Base-by-base conservation (phyloP, 2,329 filamentous ascomycete species). In the Nothomitra cinnamomea region DNA sequence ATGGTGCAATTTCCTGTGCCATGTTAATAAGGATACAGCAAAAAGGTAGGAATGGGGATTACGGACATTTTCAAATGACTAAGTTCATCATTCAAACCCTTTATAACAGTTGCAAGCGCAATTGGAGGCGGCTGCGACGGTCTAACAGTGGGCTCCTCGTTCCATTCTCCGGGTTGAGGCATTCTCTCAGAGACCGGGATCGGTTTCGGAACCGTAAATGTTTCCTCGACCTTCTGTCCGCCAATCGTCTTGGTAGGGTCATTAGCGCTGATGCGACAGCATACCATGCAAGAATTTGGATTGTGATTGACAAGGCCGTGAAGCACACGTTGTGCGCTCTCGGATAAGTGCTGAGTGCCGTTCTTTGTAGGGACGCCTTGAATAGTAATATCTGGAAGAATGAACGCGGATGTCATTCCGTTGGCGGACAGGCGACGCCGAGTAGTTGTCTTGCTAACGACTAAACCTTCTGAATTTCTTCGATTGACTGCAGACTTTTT, bases 21-120 rank as follows among this genome's bases (percentile, higher is more conserved):
- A 35, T 12, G 24, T 35, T 24, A 28, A 19, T 19, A 49, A 24
- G 2, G 15, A 32, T 13, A 17, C 8, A 19, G 10, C 24, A 17
- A 35, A 19, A 5, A 49, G 12, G 25, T 13, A 13, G 15, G n/a
- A 24, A 13, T n/a, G 15, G 17, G 24, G 45, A 24, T 36, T 15
- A 19, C 40, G 66, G 83, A 75, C 59, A 83, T 73, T 66, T 85
- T 83, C 53, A 94, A 69, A 63, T 94, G 85, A 12, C 76, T 74
- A 45, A 89, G 76, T 65, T 95, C 88, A 63, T 94, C 87, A 59
- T 86, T 75, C 2, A 94, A 71, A 6, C 80, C 77, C 67, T 94
- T 92, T 64, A 94, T 82, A 21, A 94, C 85, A n/a, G 82, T 78
- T 6, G 85, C 83, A 22, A 95, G 77, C 8, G 87, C 87, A 43